Evolutionary conservation across 2,329 filamentous ascomycete species (phyloP).

Genomic region (Neopestalotiopsis sp.): DNA sequence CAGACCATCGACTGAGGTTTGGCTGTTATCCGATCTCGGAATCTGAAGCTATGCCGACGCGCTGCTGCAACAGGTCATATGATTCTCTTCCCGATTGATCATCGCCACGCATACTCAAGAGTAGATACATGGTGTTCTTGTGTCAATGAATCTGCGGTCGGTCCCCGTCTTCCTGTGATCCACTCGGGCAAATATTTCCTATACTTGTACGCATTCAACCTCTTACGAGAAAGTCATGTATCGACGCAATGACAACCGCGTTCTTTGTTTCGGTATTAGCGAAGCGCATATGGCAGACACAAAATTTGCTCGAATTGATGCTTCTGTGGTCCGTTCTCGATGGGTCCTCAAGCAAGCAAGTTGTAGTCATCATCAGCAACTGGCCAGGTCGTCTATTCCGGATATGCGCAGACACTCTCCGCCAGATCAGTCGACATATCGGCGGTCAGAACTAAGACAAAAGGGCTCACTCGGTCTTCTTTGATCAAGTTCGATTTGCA

Average conservation of each 20-base stretch:
- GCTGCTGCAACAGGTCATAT: conserved; percentile 22
- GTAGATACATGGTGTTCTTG: conserved; percentile 19
- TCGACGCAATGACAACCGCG: conserved; percentile 46
- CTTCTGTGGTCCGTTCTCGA: conserved; percentile 26
- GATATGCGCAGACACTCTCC: conserved; percentile 43
- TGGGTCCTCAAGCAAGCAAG: conserved; percentile 24
- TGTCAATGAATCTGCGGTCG: conserved; percentile 28
- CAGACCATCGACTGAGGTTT: conserved; percentile 19
- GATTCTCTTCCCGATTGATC: conserved; percentile 20
- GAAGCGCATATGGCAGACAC: conserved; percentile 30
- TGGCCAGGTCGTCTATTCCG: conserved; percentile 26
- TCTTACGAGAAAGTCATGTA: conserved; percentile 43
- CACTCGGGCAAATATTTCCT: conserved; percentile 41
- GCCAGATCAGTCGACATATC: conserved; percentile 34
- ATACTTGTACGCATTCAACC: conserved; percentile 44
- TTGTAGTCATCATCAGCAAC: conserved; percentile 26
- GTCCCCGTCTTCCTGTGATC: conserved; percentile 40
- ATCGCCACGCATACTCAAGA: neutral
- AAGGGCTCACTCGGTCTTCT: conserved; percentile 24
- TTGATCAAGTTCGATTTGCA: conserved; percentile 29
- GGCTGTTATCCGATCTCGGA: conserved; percentile 22
- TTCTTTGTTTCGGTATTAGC: conserved; percentile 40
- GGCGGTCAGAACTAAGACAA: conserved; percentile 38
- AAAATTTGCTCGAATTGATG: conserved; percentile 48
- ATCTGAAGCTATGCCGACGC: conserved; percentile 21